These are phyloP conservation scores for Ophiocordyceps polyrhachis-furcata DNA, from an alignment of 2,329 filamentous ascomycete species.

Conservation along the genomic window DNA sequence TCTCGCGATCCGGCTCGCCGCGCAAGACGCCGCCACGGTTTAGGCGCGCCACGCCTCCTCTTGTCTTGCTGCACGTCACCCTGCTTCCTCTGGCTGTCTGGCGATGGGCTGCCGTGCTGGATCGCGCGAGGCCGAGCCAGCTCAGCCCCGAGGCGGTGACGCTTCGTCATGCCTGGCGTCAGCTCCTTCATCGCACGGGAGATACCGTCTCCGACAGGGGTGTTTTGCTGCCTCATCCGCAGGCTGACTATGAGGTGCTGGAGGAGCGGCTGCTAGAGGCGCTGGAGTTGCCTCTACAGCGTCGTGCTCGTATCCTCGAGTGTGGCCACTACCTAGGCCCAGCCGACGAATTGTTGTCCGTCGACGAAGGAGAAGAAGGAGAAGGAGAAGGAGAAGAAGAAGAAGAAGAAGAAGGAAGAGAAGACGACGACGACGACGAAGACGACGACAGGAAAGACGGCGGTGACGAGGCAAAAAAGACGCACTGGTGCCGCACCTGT, in stretches of 20 bases:
- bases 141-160: slow-evolving; percentile 27
- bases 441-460: background rate
- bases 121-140: slow-evolving; percentile 20
- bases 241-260: slow-evolving; percentile 61
- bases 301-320: slow-evolving; percentile 50
- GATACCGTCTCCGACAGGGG: slow-evolving; percentile 59
- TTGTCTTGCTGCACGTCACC: slow-evolving; percentile 63
- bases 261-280: slow-evolving; percentile 62
- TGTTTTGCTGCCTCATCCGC: slow-evolving; percentile 57
- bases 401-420: background rate
- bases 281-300: slow-evolving; percentile 45
- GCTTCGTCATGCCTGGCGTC: slow-evolving; percentile 44
- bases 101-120: slow-evolving; percentile 40
- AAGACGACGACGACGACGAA: background rate
- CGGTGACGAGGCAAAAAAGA: slow-evolving; percentile 4
- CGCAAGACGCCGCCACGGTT: slow-evolving; percentile 41
- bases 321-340: slow-evolving; percentile 60
- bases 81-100: slow-evolving; percentile 48
- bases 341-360: slow-evolving; percentile 26
- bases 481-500: slow-evolving; percentile 39
- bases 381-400: slow-evolving; percentile 12
- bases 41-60: slow-evolving; percentile 38
- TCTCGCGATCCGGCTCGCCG: slow-evolving; percentile 32
- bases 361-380: slow-evolving; percentile 25
- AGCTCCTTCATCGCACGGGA: slow-evolving; percentile 50